A percentile compares a stretch with the other conserved stretches of the same genome.
These are phyloP conservation scores for Setomelanomma holmii DNA, from an alignment of 2,329 filamentous ascomycete genomes.

Conservation along the genomic window DNA sequence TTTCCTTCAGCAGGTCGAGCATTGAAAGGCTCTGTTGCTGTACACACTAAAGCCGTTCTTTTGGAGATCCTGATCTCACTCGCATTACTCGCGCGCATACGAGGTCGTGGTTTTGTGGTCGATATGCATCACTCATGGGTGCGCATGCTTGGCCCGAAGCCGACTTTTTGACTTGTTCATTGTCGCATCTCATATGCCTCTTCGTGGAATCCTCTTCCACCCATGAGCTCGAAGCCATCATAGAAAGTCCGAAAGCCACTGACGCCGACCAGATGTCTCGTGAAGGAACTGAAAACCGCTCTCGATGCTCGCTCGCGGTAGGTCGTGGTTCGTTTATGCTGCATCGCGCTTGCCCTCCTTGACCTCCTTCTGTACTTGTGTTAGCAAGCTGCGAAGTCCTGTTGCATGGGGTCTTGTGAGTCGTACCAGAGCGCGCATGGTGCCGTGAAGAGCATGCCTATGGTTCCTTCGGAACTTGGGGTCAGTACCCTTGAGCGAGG, in stretches of 20 bases:
- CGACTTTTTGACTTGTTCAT: conserved; percentile 49
- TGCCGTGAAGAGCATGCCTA: conserved; percentile 99
- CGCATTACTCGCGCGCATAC: conserved; percentile 16
- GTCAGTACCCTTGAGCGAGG: conserved; percentile 97
- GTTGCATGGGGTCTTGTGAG: too few relatives aligned
- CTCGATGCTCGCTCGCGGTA: conserved; percentile 40
- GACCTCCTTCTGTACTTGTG: conserved; percentile 81
- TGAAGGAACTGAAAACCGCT: conserved; percentile 48
- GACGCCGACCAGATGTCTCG: conserved; percentile 51
- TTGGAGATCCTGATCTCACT: conserved; percentile 23
- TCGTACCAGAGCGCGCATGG: conserved; percentile 95
- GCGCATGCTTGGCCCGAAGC: conserved; percentile 27
- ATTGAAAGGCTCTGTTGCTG: conserved; percentile 67
- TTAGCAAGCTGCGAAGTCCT: conserved; percentile 35
- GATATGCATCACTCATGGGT: conserved; percentile 27
- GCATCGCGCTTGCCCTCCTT: conserved; percentile 93
- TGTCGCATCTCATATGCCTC: conserved; percentile 45
- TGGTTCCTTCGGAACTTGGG: conserved; percentile 99
- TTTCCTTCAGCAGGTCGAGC: conserved; percentile 71
- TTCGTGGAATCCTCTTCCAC: conserved; percentile 39
- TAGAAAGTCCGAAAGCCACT: conserved; percentile 50
- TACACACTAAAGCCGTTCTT: conserved; percentile 73
- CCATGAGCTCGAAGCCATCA: conserved; percentile 45
- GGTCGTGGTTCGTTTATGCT: conserved; percentile 65
- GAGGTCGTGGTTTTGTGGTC: not conserved